These are phyloP conservation scores for Ajuga reptans DNA, from an alignment of 305 asterid species.

Conservation along the genomic window DNA sequence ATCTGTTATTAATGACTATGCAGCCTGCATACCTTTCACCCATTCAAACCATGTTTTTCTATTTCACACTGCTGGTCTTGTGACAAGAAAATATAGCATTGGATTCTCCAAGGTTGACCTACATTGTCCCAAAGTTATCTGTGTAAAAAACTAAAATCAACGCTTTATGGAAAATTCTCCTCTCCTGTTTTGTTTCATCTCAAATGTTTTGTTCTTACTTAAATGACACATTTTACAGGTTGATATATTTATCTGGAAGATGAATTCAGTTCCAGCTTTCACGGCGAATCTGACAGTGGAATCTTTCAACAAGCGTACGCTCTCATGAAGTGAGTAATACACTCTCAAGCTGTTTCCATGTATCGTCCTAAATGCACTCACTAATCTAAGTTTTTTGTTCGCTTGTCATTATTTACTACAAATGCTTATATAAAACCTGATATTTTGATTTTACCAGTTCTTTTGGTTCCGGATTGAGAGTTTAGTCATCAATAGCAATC, in stretches of 20 bases:
- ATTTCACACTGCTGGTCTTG: too few species aligned
- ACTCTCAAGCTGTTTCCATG: not conserved
- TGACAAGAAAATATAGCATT: too few species aligned
- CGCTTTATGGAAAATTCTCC: not conserved
- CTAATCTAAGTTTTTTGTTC: not conserved
- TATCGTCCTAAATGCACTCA: not conserved
- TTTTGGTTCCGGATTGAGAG: too few species aligned
- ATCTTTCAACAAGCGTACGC: conserved; percentile 80
- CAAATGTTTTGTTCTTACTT: not conserved
- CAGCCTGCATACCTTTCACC: too few species aligned
- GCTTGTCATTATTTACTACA: not conserved
- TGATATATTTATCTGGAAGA: conserved; percentile 75
- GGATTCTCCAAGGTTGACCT: not conserved
- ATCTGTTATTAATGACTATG: too few species aligned
- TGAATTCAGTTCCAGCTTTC: conserved; percentile 88
- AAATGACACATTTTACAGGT: conserved; percentile 42
- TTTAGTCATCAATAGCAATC: not conserved
- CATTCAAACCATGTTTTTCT: too few species aligned
- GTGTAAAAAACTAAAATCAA: not conserved
- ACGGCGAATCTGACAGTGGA: conserved; percentile 81
- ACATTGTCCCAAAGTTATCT: not conserved
- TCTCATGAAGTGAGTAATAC: conserved; percentile 40
- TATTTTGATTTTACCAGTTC: not conserved
- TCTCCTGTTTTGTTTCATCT: not conserved
- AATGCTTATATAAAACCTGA: not conserved